A percentile compares a stretch with the other conserved stretches of the same genome.
Evolutionary conservation across 108 stramenopile genomes (phyloP).

Genomic region (Licmophora abbreviata): DNA sequence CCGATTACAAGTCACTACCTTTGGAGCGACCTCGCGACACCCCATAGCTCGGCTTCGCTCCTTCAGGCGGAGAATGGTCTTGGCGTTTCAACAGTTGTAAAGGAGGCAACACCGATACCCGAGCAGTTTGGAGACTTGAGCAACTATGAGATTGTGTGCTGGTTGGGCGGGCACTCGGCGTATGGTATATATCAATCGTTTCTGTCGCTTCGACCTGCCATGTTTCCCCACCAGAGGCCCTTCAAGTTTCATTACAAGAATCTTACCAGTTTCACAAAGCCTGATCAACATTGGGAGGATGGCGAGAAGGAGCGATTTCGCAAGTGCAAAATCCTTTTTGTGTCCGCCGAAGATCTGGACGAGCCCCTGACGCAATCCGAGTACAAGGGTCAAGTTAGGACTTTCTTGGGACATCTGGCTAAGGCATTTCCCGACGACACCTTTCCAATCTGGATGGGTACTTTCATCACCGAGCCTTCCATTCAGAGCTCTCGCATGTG

Average conservation of each 20-base stretch:
- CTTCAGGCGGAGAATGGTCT: not conserved
- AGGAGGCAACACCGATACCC: not conserved
- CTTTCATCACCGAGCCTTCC: constrained; percentile 20
- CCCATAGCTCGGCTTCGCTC: not conserved
- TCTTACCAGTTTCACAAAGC: constrained; percentile 12
- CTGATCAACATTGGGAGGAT: constrained; percentile 23
- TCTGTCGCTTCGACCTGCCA: constrained; percentile 11
- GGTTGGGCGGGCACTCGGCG: constrained; percentile 36
- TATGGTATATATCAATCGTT: constrained; percentile 13
- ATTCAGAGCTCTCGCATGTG: constrained; percentile 22
- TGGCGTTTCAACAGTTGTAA: not conserved
- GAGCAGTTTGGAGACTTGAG: constrained; percentile 17
- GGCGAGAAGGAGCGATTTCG: constrained; percentile 16
- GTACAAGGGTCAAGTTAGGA: constrained; percentile 27
- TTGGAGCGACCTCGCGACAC: not conserved
- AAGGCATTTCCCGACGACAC: constrained; percentile 35
- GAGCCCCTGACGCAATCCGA: constrained; percentile 6
- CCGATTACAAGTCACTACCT: constrained; percentile 6
- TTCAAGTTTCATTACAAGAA: constrained; percentile 45
- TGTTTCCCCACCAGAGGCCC: constrained; percentile 26
- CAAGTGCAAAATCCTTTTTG: constrained; percentile 52
- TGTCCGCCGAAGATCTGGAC: constrained; percentile 20
- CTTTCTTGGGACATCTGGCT: constrained; percentile 29
- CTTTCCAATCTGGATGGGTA: constrained; percentile 42
- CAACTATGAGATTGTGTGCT: constrained; percentile 53